Base-by-base conservation (phyloP, 768 basidiomycete genomes). In the Rhodosporidiobolus odoratus region DNA sequence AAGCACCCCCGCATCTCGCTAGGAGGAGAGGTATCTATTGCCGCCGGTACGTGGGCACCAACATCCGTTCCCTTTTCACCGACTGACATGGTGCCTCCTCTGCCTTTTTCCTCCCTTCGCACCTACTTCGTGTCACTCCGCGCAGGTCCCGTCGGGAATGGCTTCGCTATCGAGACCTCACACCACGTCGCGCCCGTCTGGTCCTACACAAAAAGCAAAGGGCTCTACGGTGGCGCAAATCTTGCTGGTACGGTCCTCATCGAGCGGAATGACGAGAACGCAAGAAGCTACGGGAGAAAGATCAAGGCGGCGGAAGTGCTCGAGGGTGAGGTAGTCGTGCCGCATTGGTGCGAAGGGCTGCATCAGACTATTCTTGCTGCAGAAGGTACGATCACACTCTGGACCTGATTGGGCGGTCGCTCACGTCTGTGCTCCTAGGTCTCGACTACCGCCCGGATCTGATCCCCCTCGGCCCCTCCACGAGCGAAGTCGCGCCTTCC, bases 281-380 rank as follows among this genome's bases (percentile, higher is more conserved):
- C 37, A 16, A 43, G 62, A 12, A 54, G 27, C 7, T 71, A 70
- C 34, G 62, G 56, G 1, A 27, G 53, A 3, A 23, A 25, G n/a
- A n/a, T 71, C 34, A 58, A 61, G 45, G 64, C 67, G 17, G 38
- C 58, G 35, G 67, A 75, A 34, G 64, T 75, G 38, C 57, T 75
- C 6, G 40, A 30, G 9, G 74, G 74, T 23, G 58, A 62, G 8
- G 57, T 69, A 13, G 5, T 19, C 19, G 45, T 25, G 4, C 60
- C 62, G 0, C 25, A 47, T 15, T 75, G 69, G 67, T 60, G 41
- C 35, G 32, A 53, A 0, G 56, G 61, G 1, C 34, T 75, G 16
- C 60, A 60, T 9, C 48, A 75, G 25, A 69, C 67, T 2, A 66
- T 71, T 23, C 41, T 30, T 12, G 74, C 69, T 0, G 74, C 66